Conservation (phyloP, 208 protist genomes). For the Leishmania mexicana region DNA sequence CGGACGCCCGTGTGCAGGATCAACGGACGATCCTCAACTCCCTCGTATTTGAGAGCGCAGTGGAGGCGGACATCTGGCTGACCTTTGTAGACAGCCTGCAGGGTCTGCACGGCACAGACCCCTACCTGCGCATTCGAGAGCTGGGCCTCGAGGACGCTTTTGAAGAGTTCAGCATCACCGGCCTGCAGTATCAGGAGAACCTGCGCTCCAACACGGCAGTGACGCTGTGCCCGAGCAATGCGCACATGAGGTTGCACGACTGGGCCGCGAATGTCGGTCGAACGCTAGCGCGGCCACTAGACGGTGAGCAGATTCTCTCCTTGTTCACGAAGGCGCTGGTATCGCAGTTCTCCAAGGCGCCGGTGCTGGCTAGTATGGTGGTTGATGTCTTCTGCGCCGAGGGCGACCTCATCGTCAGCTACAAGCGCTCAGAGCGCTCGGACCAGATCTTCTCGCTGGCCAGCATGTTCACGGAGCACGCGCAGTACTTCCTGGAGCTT, state of each 20-base stretch:
- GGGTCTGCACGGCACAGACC: constrained; percentile 20
- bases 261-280: constrained; percentile 61
- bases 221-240: constrained; percentile 49
- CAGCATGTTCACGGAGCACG: constrained; percentile 75
- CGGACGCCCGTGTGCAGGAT: constrained; percentile 67
- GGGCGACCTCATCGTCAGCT: constrained; percentile 78
- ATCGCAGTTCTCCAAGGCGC: constrained; percentile 75
- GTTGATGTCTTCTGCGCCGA: constrained; percentile 81
- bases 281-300: constrained; percentile 23
- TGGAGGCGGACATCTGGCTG: constrained; percentile 82
- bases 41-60: constrained; percentile 72
- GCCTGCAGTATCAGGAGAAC: constrained; percentile 81
- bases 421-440: constrained; percentile 42
- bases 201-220: constrained; percentile 51
- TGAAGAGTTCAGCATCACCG: constrained; percentile 83
- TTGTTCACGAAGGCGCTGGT: constrained; percentile 83
- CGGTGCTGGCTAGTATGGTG: constrained; percentile 63
- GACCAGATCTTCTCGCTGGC: constrained; percentile 74
- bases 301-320: constrained; percentile 47
- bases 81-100: constrained; percentile 62
- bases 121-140: constrained; percentile 48
- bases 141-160: constrained; percentile 78
- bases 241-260: constrained; percentile 46
- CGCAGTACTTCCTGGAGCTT: constrained; percentile 73
- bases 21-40: constrained; percentile 51